These are phyloP conservation scores for Daldinia vernicosa DNA, from an alignment of 495 filamentous ascomycete species.

Conservation along the genomic window DNA sequence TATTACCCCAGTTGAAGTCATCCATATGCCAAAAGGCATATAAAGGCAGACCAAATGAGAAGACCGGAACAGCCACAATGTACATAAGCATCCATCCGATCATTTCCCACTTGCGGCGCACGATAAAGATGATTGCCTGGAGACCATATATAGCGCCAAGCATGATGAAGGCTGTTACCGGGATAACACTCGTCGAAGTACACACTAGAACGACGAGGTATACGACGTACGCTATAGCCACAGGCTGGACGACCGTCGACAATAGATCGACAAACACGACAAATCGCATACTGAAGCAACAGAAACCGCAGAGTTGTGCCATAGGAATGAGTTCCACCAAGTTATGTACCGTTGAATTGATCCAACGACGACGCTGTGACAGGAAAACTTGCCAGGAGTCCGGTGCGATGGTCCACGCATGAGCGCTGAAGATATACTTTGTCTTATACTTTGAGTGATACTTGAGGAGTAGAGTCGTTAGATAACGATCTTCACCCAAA, in stretches of 20 bases:
- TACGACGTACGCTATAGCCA: slow-evolving; percentile 87
- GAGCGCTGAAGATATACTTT: slow-evolving; percentile 91
- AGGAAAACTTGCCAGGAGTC: slow-evolving; percentile 94
- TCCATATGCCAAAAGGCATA: slow-evolving; percentile 99
- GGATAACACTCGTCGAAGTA: slow-evolving; percentile 68
- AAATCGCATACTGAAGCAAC: slow-evolving; percentile 99
- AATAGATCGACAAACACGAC: slow-evolving; percentile 94
- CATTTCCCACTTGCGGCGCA: slow-evolving; percentile 98
- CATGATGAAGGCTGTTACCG: slow-evolving; percentile 85
- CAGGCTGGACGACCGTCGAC: slow-evolving; percentile 89
- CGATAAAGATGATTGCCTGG: slow-evolving; percentile 96
- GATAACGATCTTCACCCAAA: slow-evolving; percentile 92
- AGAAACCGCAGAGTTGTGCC: slow-evolving; percentile 96
- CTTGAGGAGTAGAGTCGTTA: slow-evolving; percentile 95
- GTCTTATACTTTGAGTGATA: slow-evolving; percentile 94
- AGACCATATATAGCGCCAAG: slow-evolving; percentile 95
- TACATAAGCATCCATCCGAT: slow-evolving; percentile 99
- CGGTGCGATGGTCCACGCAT: slow-evolving; percentile 96
- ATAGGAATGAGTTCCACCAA: slow-evolving; percentile 94
- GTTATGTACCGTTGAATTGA: slow-evolving; percentile 99
- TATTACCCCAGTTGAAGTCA: slow-evolving; percentile 98
- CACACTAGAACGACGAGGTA: slow-evolving; percentile 85
- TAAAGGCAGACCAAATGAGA: slow-evolving; percentile 87
- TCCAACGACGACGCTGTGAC: slow-evolving; percentile 98
- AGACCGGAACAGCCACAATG: slow-evolving; percentile 89